Evolutionary conservation across 2,329 filamentous ascomycete genomes (phyloP).

Genomic region (Ceratocystis albifundus): DNA sequence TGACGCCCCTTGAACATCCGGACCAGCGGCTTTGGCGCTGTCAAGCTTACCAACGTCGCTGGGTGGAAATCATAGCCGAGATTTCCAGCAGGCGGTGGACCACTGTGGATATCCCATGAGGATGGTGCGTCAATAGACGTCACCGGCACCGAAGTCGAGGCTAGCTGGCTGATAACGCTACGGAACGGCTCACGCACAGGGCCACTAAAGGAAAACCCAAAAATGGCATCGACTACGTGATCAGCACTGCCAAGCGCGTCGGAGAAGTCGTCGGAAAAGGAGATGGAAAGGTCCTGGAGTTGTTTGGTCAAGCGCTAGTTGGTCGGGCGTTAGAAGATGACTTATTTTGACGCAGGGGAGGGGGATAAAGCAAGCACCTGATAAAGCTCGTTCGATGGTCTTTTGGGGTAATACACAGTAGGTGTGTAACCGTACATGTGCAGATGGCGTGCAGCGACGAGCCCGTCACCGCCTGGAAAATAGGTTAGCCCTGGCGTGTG

Average conservation of each 20-base stretch:
- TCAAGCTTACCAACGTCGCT: conserved; percentile 69
- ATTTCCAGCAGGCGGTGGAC: conserved; percentile 52
- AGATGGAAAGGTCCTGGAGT: conserved; percentile 68
- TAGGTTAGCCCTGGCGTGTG: conserved; percentile 23
- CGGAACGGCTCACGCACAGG: conserved; percentile 89
- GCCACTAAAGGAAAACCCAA: conserved; percentile 88
- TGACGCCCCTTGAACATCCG: conserved; percentile 76
- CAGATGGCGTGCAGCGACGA: conserved; percentile 87
- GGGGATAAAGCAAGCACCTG: conserved; percentile 46
- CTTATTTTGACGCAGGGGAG: background rate
- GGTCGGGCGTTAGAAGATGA: background rate
- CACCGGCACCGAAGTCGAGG: conserved; percentile 61
- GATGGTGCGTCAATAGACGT: conserved; percentile 87
- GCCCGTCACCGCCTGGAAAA: conserved; percentile 68
- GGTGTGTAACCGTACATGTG: conserved; percentile 85
- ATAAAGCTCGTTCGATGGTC: conserved; percentile 81
- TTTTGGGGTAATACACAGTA: conserved; percentile 84
- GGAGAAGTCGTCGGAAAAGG: conserved; percentile 72
- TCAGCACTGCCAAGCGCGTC: conserved; percentile 55
- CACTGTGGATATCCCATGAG: conserved; percentile 84
- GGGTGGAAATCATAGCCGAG: conserved; percentile 74
- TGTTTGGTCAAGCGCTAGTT: conserved; percentile 67
- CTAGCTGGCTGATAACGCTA: conserved; percentile 63
- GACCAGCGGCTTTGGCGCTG: conserved; percentile 83
- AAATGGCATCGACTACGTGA: conserved; percentile 84